Percentiles rank a stretch among this genome's conserved stretches.
phyloP scores from a whole-genome alignment of 805 yeast species.

The Wickerhamomyces queroliae region DNA sequence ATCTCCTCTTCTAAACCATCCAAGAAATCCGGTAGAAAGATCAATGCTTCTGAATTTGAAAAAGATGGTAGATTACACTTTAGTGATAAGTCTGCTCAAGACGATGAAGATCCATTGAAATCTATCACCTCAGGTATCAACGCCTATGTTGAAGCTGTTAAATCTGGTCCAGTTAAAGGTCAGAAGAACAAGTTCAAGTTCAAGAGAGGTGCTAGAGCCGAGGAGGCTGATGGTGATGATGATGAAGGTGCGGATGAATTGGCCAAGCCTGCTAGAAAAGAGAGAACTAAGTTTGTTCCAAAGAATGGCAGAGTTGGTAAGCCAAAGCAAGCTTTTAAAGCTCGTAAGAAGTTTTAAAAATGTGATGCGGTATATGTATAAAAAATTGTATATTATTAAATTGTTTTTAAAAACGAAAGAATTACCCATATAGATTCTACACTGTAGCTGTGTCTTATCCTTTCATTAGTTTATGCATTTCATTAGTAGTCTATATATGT shows the following conservation, averaged over 20 bases:
- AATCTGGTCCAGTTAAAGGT: conserved; percentile 90
- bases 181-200: conserved; percentile 88
- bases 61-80: conserved; percentile 64
- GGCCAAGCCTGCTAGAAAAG: conserved; percentile 11
- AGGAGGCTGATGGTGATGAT: conserved; percentile 48
- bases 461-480: too few relatives aligned
- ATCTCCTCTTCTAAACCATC: conserved; percentile 82
- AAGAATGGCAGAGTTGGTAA: conserved; percentile 18
- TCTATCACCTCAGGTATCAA: conserved; percentile 59
- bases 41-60: conserved; percentile 30
- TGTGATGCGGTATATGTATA: too few relatives aligned
- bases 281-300: conserved; percentile 4
- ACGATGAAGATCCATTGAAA: conserved; percentile 42
- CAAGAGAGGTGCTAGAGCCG: conserved; percentile 55
- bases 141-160: conserved; percentile 92
- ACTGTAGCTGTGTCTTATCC: too few relatives aligned
- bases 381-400: not conserved
- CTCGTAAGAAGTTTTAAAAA: conserved; percentile 49
- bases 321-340: conserved; percentile 45
- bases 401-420: too few relatives aligned
- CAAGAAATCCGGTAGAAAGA: conserved; percentile 40
- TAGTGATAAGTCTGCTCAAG: conserved; percentile 33
- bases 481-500: too few relatives aligned
- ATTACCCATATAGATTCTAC: too few relatives aligned
- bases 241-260: conserved; percentile 37